A percentile compares a stretch with the other conserved stretches of the same genome.
Conservation (phyloP, 805 yeast species). For the Candida ortonii region DNA sequence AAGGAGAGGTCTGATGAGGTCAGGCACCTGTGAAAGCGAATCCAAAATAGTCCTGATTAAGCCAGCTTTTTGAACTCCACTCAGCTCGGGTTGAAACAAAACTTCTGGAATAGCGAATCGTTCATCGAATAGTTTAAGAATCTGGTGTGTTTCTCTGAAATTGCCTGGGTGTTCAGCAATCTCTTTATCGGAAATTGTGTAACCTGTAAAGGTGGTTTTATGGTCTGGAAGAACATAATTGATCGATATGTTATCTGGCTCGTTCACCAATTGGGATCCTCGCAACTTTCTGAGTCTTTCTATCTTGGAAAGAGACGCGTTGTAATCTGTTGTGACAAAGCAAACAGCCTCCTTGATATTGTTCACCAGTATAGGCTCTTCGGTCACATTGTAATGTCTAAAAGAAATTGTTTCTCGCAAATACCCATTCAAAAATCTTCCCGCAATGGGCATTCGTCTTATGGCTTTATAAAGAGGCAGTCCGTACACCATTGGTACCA, state of each 20-base stretch:
- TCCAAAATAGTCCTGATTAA: conserved; percentile 68
- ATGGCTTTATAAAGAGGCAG: conserved; percentile 74
- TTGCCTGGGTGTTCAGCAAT: conserved; percentile 6
- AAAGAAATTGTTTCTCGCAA: conserved; percentile 82
- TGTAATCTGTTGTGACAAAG: conserved; percentile 63
- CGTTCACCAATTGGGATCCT: conserved; percentile 17
- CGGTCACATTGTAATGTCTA: conserved; percentile 89
- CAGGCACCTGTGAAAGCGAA: conserved; percentile 68
- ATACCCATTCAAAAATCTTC: conserved; percentile 77
- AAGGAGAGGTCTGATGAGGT: conserved; percentile 56
- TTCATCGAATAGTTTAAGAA: conserved; percentile 72
- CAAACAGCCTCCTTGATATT: conserved; percentile 79
- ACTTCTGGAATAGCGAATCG: conserved; percentile 86
- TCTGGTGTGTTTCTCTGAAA: conserved; percentile 40
- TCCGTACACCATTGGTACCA: conserved; percentile 80
- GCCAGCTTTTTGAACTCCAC: conserved; percentile 78
- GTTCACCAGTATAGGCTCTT: conserved; percentile 81
- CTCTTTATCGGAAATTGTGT: conserved; percentile 27
- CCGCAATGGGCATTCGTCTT: conserved; percentile 80
- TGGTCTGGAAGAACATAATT: conserved; percentile 88
- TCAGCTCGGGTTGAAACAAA: conserved; percentile 78
- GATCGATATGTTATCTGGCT: conserved; percentile 39
- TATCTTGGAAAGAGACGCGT: conserved; percentile 25
- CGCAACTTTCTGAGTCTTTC: conserved; percentile 23
- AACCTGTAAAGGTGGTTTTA: conserved; percentile 76